Conservation (phyloP, 2,329 filamentous ascomycete genomes). For the Malbranchea zuffiana region DNA sequence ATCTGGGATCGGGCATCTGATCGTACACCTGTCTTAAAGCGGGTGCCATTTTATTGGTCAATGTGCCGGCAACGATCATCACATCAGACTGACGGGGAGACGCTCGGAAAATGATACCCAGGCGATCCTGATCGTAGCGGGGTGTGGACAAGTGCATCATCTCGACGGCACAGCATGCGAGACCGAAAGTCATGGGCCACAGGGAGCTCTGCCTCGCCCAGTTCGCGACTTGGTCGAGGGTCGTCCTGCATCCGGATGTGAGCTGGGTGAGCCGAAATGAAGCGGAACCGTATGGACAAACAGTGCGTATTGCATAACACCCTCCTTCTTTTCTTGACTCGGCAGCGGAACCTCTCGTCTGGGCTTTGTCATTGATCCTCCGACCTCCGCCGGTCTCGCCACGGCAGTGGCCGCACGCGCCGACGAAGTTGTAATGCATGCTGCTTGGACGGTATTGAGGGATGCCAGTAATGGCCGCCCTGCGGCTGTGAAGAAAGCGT, state of each 20-base stretch:
- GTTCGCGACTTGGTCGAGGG: constrained; percentile 64
- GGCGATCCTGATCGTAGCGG: constrained; percentile 78
- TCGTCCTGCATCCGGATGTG: constrained; percentile 24
- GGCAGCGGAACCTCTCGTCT: constrained; percentile 39
- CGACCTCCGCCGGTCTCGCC: background rate
- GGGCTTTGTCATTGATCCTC: constrained; percentile 24
- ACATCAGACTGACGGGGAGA: constrained; percentile 78
- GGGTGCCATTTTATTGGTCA: constrained; percentile 91
- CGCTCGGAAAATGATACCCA: constrained; percentile 80
- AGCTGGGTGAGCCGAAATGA: background rate
- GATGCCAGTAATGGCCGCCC: background rate
- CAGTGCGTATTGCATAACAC: constrained; percentile 44
- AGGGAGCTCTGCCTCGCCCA: constrained; percentile 80
- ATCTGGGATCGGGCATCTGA: constrained; percentile 88
- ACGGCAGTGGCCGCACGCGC: constrained; percentile 1
- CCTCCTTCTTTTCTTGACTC: constrained; percentile 41
- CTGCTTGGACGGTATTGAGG: background rate
- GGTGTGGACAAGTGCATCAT: constrained; percentile 93
- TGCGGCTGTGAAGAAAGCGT: background rate
- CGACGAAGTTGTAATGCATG: constrained; percentile 3
- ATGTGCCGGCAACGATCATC: constrained; percentile 81
- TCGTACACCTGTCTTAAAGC: constrained; percentile 82
- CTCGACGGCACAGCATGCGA: constrained; percentile 82
- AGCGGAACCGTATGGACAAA: constrained; percentile 20
- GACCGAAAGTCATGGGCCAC: constrained; percentile 87